Base-by-base conservation (phyloP, 345 rosid genomes). In the Linum tenue region DNA sequence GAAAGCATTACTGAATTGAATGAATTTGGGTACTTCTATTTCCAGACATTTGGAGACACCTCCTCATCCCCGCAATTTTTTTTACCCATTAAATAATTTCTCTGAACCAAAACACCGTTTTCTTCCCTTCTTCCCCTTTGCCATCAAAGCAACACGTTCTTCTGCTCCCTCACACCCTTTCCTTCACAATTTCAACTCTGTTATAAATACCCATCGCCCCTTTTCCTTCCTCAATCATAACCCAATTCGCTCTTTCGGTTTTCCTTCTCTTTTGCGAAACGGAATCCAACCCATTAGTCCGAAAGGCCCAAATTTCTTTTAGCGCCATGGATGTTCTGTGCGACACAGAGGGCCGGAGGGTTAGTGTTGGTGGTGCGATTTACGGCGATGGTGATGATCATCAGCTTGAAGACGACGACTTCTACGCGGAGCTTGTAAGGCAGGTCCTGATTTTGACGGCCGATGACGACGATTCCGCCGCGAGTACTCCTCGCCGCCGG, bases 381-480 rank as follows among this genome's bases (percentile, higher is more conserved):
- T 48, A 48, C 14, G 53, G 53, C 3, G 53, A 48, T 7, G 53
- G 12, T 48, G 53, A 22, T 22, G 31, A 48, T 48, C 53, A 48
- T 48, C 14, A 15, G 12, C 15, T 48, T 1, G 72, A 77, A 15
- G 67, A 70, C n/a, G 77, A 70, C 48, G 63, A 56, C 36, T 60
- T 59, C 44, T 77, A 70, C 9, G 64, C 69, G 1, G 80, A 77
- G 51, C 69, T 77, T 9, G 68, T 60, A 57, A 67, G 48, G 69
- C 80, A 77, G 70, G 51, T 77, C 35, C 63, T 77, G 59, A 50
- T 62, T 7, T n/a, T 77, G 62, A 77, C 67, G 5, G 75, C 75
- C 0, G 69, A 73, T 58, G 31, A 22, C 31, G 77, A 73, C 12
- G 70, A 62, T 5, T 60, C 63, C 0, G 76, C 64, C 17, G 1